These are phyloP conservation scores for Beauveria bassiana DNA, from an alignment of 2,329 filamentous ascomycete species.

Conservation along the genomic window DNA sequence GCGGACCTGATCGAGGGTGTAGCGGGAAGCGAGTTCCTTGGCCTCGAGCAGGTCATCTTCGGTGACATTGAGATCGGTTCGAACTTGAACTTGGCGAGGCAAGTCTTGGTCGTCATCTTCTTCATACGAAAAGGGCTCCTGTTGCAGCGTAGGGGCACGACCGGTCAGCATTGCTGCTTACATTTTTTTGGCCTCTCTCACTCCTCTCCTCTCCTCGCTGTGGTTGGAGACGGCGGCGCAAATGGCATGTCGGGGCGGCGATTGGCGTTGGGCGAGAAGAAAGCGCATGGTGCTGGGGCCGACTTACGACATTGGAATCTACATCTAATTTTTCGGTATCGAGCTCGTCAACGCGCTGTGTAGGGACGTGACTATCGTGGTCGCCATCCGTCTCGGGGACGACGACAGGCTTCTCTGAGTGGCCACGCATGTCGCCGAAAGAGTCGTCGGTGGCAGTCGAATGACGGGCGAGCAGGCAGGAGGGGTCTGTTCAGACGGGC, in stretches of 20 bases:
- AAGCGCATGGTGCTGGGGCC: not conserved
- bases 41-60: constrained; percentile 39
- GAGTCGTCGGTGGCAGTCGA: constrained; percentile 5
- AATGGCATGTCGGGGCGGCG: not conserved
- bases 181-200: not conserved
- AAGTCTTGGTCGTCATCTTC: constrained; percentile 29
- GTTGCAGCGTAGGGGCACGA: not conserved
- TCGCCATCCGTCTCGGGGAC: not conserved
- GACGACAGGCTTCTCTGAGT: constrained; percentile 7
- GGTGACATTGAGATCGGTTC: constrained; percentile 35
- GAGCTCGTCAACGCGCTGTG: constrained; percentile 2
- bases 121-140: constrained; percentile 31
- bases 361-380: not conserved
- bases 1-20: constrained; percentile 35
- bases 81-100: constrained; percentile 10
- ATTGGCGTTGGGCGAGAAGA: not conserved
- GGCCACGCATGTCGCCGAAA: constrained; percentile 1
- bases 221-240: not conserved
- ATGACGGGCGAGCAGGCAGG: not conserved
- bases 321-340: constrained; percentile 9
- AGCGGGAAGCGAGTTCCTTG: constrained; percentile 34
- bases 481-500: not conserved
- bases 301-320: constrained; percentile 6
- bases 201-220: not conserved
- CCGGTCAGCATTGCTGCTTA: constrained; percentile 1